Percentiles rank a stretch among this genome's conserved stretches.
These are phyloP conservation scores for Rhodotorula sp. DNA, from an alignment of 1,284 basidiomycete species.

Conservation along the genomic window DNA sequence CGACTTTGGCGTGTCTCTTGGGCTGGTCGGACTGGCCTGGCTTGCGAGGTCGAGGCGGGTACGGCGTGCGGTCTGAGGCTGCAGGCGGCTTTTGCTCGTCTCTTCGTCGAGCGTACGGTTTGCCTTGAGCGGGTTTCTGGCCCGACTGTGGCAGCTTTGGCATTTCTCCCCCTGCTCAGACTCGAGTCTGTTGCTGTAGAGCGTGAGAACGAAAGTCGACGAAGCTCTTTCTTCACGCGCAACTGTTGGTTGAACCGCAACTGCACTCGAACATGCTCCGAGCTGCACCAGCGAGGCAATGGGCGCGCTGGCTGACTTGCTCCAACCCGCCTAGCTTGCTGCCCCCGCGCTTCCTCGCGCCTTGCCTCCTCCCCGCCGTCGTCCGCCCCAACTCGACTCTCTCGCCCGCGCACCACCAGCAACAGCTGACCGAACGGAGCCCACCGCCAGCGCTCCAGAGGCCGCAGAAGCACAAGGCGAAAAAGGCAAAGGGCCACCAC, in stretches of 20 bases:
- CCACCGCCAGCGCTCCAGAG: slow-evolving; percentile 11
- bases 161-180: no score
- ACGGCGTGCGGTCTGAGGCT: no score
- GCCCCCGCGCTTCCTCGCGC: not conserved
- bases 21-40: no score
- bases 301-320: not conserved
- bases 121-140: no score
- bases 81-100: no score
- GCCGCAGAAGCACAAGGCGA: slow-evolving; percentile 36
- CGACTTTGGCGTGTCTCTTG: no score
- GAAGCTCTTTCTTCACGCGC: no score
- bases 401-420: not conserved
- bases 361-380: not conserved
- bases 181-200: no score
- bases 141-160: no score
- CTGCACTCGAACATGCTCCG: not conserved
- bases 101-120: no score
- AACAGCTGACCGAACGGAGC: not conserved
- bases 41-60: no score
- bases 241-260: not conserved
- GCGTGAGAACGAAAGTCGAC: no score
- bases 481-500: slow-evolving; percentile 25
- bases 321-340: not conserved
- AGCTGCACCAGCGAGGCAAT: not conserved
- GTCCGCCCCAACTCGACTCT: not conserved